Evolutionary conservation across 164 flowering plant genomes (phyloP), one percentile per base, ranked within the genome.

Genomic region (Magnolia officinalis): DNA sequence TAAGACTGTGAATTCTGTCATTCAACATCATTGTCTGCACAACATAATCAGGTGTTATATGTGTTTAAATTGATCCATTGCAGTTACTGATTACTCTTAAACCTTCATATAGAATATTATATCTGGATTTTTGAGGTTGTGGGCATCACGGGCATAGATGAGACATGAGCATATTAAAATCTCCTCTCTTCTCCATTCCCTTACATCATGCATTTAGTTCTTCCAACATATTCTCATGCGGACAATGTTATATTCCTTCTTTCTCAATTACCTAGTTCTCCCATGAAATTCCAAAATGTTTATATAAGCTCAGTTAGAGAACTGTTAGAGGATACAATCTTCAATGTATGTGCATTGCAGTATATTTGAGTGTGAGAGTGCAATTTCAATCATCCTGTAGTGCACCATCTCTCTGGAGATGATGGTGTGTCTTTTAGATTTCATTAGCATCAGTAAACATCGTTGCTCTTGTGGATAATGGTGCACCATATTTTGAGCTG

Each of bases 1-100:
- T 79, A 10, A 92, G 83, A 81, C 84, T 89, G 4, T 88, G 89
- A 29, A 96, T 87, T 79, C 89, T 91, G 80, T 92, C 95, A 76
- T 94, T 94, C 87, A 96, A 81, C 98, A 96, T 91, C 90, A 96
- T 85, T 49, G 85, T 84, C 99, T 96, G 89, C 84, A 78, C 13
- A 82, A 72, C 26, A 52, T 45, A 45, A 66, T 52, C 59, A 77
- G 73, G 14, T 75, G 68, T 45, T 21, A 78, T 37, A 19, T 45
- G 29, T 37, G 45, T 64, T 13, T 1, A 64, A 64, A 64, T 21
- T n/a, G 1, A 24, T 21, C 24, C 24, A 64, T 64, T 8, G 9
- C 24, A 21, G 24, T 18, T 21, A n/a, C 11, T 64, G 10, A 2
- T 64, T n/a, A 21, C 24, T 64, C 67, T 37, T 37, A 8, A 19